Conservation (phyloP, 2,329 filamentous ascomycete species). For the Exserohilum rostratum region DNA sequence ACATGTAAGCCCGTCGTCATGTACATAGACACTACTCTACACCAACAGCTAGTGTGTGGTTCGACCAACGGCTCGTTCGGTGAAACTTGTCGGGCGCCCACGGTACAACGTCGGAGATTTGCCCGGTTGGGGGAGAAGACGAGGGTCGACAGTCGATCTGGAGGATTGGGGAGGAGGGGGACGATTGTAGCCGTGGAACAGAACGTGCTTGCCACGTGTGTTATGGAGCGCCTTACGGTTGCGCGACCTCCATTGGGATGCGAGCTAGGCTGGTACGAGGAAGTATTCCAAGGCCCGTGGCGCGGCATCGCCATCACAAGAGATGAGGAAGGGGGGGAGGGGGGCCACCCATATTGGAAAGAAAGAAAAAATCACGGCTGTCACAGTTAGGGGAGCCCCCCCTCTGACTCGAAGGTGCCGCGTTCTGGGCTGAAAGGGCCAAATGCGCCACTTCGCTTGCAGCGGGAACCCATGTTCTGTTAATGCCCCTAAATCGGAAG, state of each 20-base stretch:
- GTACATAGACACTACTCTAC: not conserved
- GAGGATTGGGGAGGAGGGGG: not conserved
- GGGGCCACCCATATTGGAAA: too few relatives aligned
- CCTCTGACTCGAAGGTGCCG: not conserved
- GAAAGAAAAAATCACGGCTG: not conserved
- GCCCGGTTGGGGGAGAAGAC: not conserved
- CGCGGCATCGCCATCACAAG: too few relatives aligned
- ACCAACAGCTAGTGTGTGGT: not conserved
- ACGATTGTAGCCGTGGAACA: not conserved
- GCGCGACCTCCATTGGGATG: not conserved
- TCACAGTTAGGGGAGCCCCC: too few relatives aligned
- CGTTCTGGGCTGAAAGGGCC: constrained; percentile 9
- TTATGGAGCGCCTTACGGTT: not conserved
- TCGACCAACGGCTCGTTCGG: not conserved
- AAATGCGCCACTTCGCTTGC: constrained; percentile 12
- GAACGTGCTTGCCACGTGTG: constrained; percentile 6
- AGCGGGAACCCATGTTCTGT: constrained; percentile 6
- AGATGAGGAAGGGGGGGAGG: too few relatives aligned
- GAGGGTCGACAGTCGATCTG: too few relatives aligned
- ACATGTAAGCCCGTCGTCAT: too few relatives aligned
- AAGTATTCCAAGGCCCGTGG: not conserved
- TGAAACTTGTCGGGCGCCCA: not conserved
- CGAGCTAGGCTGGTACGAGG: not conserved
- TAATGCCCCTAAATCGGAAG: constrained; percentile 2
- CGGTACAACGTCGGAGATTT: constrained; percentile 15